These are phyloP conservation scores for Perkinsus chesapeaki DNA, from an alignment of 169 alveolate genomes.

Conservation along the genomic window DNA sequence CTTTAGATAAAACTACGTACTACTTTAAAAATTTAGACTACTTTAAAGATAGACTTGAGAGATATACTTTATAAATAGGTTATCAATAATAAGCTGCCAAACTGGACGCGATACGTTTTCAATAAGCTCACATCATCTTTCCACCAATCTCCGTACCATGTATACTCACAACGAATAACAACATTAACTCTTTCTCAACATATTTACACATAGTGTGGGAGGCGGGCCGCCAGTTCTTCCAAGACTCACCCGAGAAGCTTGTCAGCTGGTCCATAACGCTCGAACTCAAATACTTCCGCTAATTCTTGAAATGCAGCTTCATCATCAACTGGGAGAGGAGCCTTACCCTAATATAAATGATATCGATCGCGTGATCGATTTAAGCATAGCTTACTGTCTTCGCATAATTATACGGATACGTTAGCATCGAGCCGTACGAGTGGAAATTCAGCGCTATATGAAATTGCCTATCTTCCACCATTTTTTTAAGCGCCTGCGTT, in stretches of 20 bases:
- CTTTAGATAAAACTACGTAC: too few species aligned
- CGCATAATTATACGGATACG: background rate
- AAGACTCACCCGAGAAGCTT: background rate
- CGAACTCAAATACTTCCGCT: background rate
- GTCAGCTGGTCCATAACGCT: background rate
- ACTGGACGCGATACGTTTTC: too few species aligned
- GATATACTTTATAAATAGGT: too few species aligned
- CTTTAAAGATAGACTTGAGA: too few species aligned
- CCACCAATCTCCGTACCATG: too few species aligned
- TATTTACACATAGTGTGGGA: too few species aligned
- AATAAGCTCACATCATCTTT: too few species aligned
- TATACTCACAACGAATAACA: too few species aligned
- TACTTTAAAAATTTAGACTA: too few species aligned
- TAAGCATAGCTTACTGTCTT: background rate
- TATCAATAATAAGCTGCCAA: too few species aligned
- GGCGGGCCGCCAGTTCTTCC: too few species aligned
- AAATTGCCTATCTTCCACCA: background rate
- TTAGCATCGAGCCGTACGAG: background rate
- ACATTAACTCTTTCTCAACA: too few species aligned
- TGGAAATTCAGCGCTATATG: background rate
- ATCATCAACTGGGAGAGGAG: background rate
- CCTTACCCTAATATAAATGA: background rate
- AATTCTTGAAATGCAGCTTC: background rate
- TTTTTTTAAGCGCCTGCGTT: background rate
- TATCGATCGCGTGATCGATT: background rate